phyloP scores from a whole-genome alignment of 148 eudicot genomes.

The Bassia scoparia region DNA sequence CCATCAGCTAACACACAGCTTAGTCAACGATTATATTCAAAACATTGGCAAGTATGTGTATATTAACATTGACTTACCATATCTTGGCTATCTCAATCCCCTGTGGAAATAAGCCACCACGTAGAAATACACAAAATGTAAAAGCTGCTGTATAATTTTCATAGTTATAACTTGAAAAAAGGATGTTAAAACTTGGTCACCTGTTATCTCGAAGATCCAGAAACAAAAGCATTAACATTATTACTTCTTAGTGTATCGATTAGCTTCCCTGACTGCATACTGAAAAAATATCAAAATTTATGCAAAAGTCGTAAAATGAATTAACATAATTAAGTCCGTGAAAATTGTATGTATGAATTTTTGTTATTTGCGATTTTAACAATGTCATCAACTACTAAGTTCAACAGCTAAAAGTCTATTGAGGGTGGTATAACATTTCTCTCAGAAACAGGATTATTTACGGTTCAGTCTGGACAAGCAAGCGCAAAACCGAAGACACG shows the following conservation, averaged over 20 bases:
- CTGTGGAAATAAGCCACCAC: slow-evolving; percentile 99
- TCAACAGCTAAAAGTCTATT: not conserved
- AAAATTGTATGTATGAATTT: not conserved
- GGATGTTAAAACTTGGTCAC: slow-evolving; percentile 40
- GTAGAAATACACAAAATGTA: slow-evolving; percentile 43
- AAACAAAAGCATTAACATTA: slow-evolving; percentile 79
- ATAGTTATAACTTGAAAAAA: slow-evolving; percentile 1
- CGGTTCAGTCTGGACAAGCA: not conserved
- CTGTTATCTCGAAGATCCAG: slow-evolving; percentile 98
- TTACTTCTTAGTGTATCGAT: slow-evolving; percentile 70
- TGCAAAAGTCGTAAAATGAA: not conserved
- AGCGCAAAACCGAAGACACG: not conserved
- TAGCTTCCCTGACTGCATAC: slow-evolving; percentile 93
- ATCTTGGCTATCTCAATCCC: slow-evolving; percentile 92
- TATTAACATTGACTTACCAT: slow-evolving; percentile 50
- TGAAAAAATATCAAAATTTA: slow-evolving; percentile 13
- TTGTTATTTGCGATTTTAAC: not conserved
- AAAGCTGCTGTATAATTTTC: slow-evolving; percentile 8
- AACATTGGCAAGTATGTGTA: not conserved
- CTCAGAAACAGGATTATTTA: not conserved
- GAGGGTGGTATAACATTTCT: not conserved
- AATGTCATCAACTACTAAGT: not conserved
- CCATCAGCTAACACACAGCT: not conserved
- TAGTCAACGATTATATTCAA: not conserved
- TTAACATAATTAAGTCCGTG: not conserved